These are phyloP conservation scores for Yueomyces sp. DNA, from an alignment of 1,139 yeast genomes.

Conservation along the genomic window DNA sequence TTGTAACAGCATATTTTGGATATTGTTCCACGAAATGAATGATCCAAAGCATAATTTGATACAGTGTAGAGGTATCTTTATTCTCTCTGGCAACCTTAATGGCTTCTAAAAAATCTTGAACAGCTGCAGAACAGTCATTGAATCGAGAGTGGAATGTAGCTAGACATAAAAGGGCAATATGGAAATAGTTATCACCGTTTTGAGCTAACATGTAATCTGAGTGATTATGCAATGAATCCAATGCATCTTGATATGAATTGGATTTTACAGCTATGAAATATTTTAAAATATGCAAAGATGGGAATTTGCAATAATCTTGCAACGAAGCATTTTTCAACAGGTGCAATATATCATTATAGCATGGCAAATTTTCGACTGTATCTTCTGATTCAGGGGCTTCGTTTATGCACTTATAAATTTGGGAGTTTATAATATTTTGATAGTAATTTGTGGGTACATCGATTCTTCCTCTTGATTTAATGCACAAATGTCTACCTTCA, in stretches of 20 bases:
- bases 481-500: no score
- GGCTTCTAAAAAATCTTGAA: constrained; percentile 77
- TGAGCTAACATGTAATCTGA: constrained; percentile 74
- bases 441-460: constrained; percentile 11
- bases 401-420: constrained; percentile 2
- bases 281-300: constrained; percentile 51
- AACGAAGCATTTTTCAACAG: constrained; percentile 19
- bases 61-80: constrained; percentile 60
- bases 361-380: no score
- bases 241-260: constrained; percentile 62
- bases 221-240: constrained; percentile 62
- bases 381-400: no score
- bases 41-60: constrained; percentile 71
- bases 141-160: constrained; percentile 72
- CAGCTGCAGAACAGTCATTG: constrained; percentile 62
- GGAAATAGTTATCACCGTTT: constrained; percentile 26
- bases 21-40: constrained; percentile 56
- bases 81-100: constrained; percentile 81
- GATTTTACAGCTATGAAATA: constrained; percentile 51
- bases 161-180: constrained; percentile 67
- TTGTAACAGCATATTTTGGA: constrained; percentile 42
- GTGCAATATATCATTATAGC: no score
- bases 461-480: background rate
- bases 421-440: constrained; percentile 11
- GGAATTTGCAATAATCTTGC: constrained; percentile 41